These are phyloP conservation scores for Phialophora macrospora DNA, from an alignment of 2,329 filamentous ascomycete species.

Conservation along the genomic window DNA sequence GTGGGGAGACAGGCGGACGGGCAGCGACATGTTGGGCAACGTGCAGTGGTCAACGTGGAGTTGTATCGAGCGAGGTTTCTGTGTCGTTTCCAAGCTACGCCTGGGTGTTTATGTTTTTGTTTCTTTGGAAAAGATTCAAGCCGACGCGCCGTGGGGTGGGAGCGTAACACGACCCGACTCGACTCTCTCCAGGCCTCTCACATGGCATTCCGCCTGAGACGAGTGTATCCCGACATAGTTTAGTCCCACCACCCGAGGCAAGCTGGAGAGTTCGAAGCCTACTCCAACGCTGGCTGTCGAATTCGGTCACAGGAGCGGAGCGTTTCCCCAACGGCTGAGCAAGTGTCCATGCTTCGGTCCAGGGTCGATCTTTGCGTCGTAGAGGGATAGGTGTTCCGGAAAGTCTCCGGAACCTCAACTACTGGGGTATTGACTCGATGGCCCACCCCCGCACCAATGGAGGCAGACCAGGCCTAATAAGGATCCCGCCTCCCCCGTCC, in stretches of 20 bases:
- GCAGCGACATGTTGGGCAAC: constrained; percentile 9
- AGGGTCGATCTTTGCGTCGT: constrained; percentile 4
- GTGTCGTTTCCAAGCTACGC: background rate
- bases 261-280: background rate
- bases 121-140: background rate
- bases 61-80: constrained; percentile 5
- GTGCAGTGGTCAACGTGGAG: background rate
- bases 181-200: constrained; percentile 1
- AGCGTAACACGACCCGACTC: background rate
- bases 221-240: background rate
- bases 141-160: background rate
- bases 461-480: background rate
- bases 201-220: background rate
- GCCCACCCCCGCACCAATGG: constrained; percentile 8
- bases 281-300: constrained; percentile 5
- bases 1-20: constrained; percentile 7
- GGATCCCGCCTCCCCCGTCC: background rate
- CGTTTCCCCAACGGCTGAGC: constrained; percentile 7
- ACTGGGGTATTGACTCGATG: background rate
- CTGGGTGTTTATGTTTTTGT: background rate
- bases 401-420: constrained; percentile 4
- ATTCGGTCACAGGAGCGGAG: background rate
- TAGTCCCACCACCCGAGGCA: background rate
- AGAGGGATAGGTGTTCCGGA: constrained; percentile 3
- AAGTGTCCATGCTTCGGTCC: background rate